Evolutionary conservation across 2,329 filamentous ascomycete genomes (phyloP), one percentile per base, ranked within the genome.

Genomic region (Claviceps pazoutovae): DNA sequence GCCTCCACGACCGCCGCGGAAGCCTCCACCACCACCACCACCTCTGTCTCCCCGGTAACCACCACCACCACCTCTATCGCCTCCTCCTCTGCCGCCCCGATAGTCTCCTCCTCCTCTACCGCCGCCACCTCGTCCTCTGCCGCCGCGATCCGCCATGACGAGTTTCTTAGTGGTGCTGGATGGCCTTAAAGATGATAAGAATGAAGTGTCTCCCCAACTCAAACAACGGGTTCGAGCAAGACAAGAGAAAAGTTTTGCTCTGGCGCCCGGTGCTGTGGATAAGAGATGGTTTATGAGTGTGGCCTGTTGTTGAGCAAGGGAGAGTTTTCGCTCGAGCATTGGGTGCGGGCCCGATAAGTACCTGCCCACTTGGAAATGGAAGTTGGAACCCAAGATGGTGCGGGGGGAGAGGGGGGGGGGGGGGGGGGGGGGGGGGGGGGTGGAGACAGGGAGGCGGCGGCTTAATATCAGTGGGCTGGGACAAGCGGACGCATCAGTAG

Each of bases 91-190:
- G 21, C 54, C 53, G 13, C 56, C 56, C 19, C 55, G 41, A 21
- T 21, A 46, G 8, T 45, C 51, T 30, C 55, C 48, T 14, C 54
- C 47, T 43, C 48, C 16, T 16, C 50, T 47, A 9, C 56, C 56
- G 8, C 48, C 54, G 1, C 55, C 39, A 16, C 53, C 49, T 16
- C 56, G 23, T 9, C 61, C 60, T 50, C 62, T 57, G n/a, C 58
- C 59, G 36, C 58, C 58, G 47, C 60, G 56, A 48, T 64, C 63
- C 21, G 63, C 56, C 63, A 65, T 64, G 23, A 41, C 46, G n/a
- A 30, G 14, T 42, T 48, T 9, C 1, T 14, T 11, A 34, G 2
- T 16, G 30, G 4, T 2, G 3, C 3, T 14, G 36, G 39, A 39
- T 23, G 16, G 2, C 11, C 7, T 44, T 41, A 7, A 2, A 17